Conservation (phyloP, 768 basidiomycete genomes). For the Solioccasus polychromus region DNA sequence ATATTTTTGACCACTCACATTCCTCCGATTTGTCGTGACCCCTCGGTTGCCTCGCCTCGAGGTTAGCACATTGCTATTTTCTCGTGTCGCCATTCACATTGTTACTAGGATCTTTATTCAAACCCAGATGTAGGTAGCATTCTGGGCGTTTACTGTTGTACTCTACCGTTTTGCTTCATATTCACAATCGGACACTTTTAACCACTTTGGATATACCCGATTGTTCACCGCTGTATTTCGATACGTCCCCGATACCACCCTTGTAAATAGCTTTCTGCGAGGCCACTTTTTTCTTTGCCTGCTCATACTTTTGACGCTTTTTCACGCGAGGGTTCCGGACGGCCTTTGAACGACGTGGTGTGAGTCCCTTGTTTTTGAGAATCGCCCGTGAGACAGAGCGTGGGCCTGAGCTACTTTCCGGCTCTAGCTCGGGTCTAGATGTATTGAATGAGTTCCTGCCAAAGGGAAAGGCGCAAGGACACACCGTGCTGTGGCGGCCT, state of each 20-base stretch:
- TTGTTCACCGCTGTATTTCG: conserved; percentile 87
- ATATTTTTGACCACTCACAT: conserved; percentile 9
- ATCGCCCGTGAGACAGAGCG: conserved; percentile 89
- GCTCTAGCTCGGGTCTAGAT: conserved; percentile 31
- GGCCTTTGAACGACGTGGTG: conserved; percentile 82
- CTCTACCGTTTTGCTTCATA: conserved; percentile 3
- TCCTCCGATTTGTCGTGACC: conserved; percentile 2
- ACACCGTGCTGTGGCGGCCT: conserved; percentile 59
- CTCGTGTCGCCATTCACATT: conserved; percentile 7
- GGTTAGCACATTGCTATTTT: conserved; percentile 21
- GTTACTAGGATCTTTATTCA: conserved; percentile 7
- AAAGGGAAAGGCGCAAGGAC: conserved; percentile 20
- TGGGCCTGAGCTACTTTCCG: conserved; percentile 60
- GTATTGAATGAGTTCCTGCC: conserved; percentile 2
- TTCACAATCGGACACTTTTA: conserved; percentile 74
- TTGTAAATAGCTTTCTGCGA: conserved; percentile 93
- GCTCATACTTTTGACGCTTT: conserved; percentile 90
- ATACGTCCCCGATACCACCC: conserved; percentile 71
- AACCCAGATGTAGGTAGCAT: conserved; percentile 14
- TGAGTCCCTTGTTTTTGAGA: conserved; percentile 91
- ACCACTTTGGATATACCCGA: conserved; percentile 90
- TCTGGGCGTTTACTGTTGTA: conserved; percentile 14
- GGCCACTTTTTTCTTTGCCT: conserved; percentile 89
- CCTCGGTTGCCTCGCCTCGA: neutral
- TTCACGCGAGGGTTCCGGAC: conserved; percentile 98